Evolutionary conservation across 2,329 filamentous ascomycete species (phyloP).

Genomic region (Sclerotiophoma versabilis): DNA sequence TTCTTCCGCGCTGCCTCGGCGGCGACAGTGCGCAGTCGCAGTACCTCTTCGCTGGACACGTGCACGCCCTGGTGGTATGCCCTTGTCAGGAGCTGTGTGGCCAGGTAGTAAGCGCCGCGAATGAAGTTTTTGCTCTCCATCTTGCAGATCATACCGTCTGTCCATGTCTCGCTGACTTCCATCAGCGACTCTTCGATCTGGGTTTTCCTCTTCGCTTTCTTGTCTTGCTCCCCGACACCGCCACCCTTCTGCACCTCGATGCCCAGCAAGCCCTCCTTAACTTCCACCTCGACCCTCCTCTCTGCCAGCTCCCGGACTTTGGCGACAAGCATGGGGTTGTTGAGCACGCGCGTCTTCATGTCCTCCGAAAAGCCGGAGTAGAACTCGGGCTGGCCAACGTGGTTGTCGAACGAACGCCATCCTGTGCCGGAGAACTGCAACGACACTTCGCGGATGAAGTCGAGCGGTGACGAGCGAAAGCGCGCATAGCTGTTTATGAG

Average conservation of each 20-base stretch:
- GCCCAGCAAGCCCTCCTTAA: slow-evolving; percentile 69
- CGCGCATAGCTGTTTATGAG: slow-evolving; percentile 84
- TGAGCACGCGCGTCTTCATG: slow-evolving; percentile 81
- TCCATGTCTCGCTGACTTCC: slow-evolving; percentile 84
- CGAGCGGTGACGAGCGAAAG: slow-evolving; percentile 75
- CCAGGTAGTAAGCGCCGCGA: slow-evolving; percentile 86
- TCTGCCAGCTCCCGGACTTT: slow-evolving; percentile 81
- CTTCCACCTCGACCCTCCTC: slow-evolving; percentile 76
- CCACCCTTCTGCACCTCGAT: slow-evolving; percentile 3
- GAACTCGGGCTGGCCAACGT: slow-evolving; percentile 91
- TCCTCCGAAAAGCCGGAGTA: slow-evolving; percentile 91
- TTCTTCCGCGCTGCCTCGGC: slow-evolving; percentile 83
- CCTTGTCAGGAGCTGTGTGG: slow-evolving; percentile 85
- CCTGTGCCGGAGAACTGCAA: slow-evolving; percentile 91
- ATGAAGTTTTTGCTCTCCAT: slow-evolving; percentile 96
- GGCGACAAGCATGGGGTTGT: slow-evolving; percentile 74
- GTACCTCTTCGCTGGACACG: slow-evolving; percentile 91
- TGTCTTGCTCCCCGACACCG: slow-evolving; percentile 58
- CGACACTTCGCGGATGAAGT: slow-evolving; percentile 92
- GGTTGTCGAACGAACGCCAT: slow-evolving; percentile 92
- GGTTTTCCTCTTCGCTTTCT: slow-evolving; percentile 66
- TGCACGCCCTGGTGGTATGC: slow-evolving; percentile 98
- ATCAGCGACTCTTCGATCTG: slow-evolving; percentile 76
- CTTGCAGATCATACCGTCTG: slow-evolving; percentile 98
- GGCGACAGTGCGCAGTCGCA: slow-evolving; percentile 81